Evolutionary conservation across 1,284 basidiomycete species (phyloP), one percentile per base, ranked within the genome.

Genomic region (Ganoderma sinense): DNA sequence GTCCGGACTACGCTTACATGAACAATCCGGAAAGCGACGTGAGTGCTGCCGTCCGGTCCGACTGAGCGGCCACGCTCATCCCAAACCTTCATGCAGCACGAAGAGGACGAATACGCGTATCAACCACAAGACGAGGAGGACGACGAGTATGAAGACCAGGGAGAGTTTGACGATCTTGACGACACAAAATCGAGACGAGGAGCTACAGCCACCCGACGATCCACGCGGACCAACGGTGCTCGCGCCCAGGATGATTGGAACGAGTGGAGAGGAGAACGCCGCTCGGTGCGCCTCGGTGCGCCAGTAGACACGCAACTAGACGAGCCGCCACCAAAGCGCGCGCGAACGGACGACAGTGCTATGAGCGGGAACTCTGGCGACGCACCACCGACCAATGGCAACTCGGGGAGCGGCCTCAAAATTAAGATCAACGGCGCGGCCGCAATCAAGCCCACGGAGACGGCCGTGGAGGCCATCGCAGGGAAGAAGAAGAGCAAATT

Each of bases 401-500:
- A 76, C 8, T 68, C 69, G 36, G 79, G 77, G 16, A 83, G 80
- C 41, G 78, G 79, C 13, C 70, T 85, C 40, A 84, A 73, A 67
- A 68, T 74, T 69, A 82, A 79, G 74, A 74, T 73, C 41, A 78
- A 80, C 67, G 87, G 89, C 62, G 89, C 89, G 0, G 88, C 90
- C 41, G 88, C 87, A 36, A 77, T 92, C 69, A 92, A 89, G 75
- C 86, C 90, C 6, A 89, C 84, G 48, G 92, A 94, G 76, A 83
- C 89, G 36, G 90, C 88, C n/a, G 74, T 93, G 74, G 93, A 93
- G 70, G 85, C 89, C 68, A 84, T 93, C 48, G 88, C 86, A 36
- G 92, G 92, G 69, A 92, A 91, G 82, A 94, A 92, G 82, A 89
- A 86, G 78, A 94, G 92, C 77, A 94, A 91, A 76, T 94, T 89